Conservation (phyloP, 2,329 filamentous ascomycete species). For the Exophiala spinifera region DNA sequence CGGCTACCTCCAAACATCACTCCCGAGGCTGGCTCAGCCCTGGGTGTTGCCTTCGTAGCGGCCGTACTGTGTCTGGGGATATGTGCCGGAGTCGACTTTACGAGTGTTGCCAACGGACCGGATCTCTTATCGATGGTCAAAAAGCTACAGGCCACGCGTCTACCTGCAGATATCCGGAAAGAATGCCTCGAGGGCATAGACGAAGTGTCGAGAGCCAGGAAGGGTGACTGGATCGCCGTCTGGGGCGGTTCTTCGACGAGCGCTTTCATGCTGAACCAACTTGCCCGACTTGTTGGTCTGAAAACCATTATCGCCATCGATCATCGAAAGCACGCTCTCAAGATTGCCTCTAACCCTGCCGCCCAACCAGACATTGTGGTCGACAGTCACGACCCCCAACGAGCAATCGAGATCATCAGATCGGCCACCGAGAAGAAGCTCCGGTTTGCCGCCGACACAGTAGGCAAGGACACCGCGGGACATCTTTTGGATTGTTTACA, state of each 20-base stretch:
- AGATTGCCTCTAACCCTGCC: constrained; percentile 5
- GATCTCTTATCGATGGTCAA: constrained; percentile 56
- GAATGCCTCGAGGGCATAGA: constrained; percentile 61
- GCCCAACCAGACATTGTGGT: constrained; percentile 58
- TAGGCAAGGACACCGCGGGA: constrained; percentile 61
- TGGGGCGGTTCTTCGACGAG: constrained; percentile 76
- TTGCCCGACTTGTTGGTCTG: constrained; percentile 64
- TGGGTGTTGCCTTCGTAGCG: constrained; percentile 71
- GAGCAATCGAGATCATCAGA: constrained; percentile 64
- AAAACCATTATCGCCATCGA: constrained; percentile 66
- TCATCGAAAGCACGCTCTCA: constrained; percentile 59
- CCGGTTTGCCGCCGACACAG: constrained; percentile 67
- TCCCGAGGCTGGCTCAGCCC: constrained; percentile 56
- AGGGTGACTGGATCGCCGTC: constrained; percentile 68
- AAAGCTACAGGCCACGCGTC: constrained; percentile 42
- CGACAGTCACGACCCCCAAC: constrained; percentile 62
- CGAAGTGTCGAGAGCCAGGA: constrained; percentile 51
- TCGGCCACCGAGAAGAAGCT: constrained; percentile 55
- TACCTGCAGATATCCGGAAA: constrained; percentile 60
- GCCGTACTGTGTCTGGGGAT: constrained; percentile 65
- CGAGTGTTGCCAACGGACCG: constrained; percentile 49
- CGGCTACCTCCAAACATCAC: constrained; percentile 56
- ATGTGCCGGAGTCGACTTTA: constrained; percentile 67
- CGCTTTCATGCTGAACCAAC: constrained; percentile 63
- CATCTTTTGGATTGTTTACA: constrained; percentile 45